phyloP scores from a whole-genome alignment of 2,329 filamentous ascomycete species.

The Botrytis tulipae region DNA sequence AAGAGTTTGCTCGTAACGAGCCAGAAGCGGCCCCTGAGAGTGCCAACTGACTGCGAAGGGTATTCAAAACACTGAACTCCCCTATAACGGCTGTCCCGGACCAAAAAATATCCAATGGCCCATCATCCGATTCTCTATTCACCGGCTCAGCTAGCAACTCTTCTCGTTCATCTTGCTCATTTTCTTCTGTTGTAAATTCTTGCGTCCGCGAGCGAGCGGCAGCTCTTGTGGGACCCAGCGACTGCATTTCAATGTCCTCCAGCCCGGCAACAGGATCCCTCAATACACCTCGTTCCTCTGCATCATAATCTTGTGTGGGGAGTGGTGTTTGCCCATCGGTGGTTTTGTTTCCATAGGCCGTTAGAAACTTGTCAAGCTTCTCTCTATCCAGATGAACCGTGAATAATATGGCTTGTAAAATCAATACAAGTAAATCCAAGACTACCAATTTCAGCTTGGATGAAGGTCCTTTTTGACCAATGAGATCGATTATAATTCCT shows the following conservation, averaged over 20 bases:
- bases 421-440: slow-evolving; percentile 55
- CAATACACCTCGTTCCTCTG: slow-evolving; percentile 38
- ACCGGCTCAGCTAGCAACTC: slow-evolving; percentile 24
- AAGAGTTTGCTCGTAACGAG: slow-evolving; percentile 34
- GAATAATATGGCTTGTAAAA: slow-evolving; percentile 62
- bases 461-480: slow-evolving; percentile 62
- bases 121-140: slow-evolving; percentile 30
- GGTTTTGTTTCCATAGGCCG: slow-evolving; percentile 22
- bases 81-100: slow-evolving; percentile 36
- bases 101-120: slow-evolving; percentile 37
- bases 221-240: slow-evolving; percentile 21
- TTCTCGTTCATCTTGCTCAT: slow-evolving; percentile 27
- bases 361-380: slow-evolving; percentile 45
- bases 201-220: background rate
- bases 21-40: slow-evolving; percentile 35
- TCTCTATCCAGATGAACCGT: slow-evolving; percentile 61
- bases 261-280: slow-evolving; percentile 28
- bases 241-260: slow-evolving; percentile 37
- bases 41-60: slow-evolving; percentile 35
- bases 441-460: slow-evolving; percentile 55
- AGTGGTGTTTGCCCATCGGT: background rate
- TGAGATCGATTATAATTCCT: slow-evolving; percentile 64
- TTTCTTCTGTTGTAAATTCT: background rate
- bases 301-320: slow-evolving; percentile 35
- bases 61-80: slow-evolving; percentile 38